Evolutionary conservation across 2,329 filamentous ascomycete species (phyloP).

Genomic region (Fusarium burgessii): DNA sequence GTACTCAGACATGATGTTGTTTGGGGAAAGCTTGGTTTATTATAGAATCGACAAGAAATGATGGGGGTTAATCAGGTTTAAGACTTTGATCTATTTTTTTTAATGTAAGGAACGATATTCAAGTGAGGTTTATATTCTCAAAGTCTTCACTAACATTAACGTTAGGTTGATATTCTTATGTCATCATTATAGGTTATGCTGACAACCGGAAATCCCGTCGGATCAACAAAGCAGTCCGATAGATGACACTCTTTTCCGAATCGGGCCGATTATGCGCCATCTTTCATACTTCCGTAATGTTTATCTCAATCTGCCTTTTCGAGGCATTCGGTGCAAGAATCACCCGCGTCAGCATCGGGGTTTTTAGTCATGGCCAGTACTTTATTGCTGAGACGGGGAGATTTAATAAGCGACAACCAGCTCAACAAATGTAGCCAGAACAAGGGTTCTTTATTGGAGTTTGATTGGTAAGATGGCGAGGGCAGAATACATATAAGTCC

Average conservation of each 20-base stretch:
- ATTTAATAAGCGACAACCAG: too few species aligned
- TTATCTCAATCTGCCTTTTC: too few species aligned
- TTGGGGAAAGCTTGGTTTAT: rapidly evolving
- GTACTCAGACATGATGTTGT: neutral
- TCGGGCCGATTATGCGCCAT: neutral
- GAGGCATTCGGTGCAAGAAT: too few species aligned
- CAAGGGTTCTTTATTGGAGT: too few species aligned
- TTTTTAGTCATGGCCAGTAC: too few species aligned
- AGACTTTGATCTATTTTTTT: rapidly evolving
- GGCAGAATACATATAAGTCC: too few species aligned
- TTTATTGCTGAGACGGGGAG: too few species aligned
- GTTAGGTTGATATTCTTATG: neutral
- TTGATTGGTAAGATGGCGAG: too few species aligned
- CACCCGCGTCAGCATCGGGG: too few species aligned
- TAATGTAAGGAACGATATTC: neutral
- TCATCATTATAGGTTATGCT: neutral
- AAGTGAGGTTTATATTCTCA: neutral
- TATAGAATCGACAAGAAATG: rapidly evolving
- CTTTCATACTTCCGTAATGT: neutral
- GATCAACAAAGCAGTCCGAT: neutral
- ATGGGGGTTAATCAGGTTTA: rapidly evolving
- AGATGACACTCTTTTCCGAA: neutral
- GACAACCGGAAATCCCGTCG: constrained; percentile 9
- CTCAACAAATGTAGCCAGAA: too few species aligned
- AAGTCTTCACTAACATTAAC: rapidly evolving